phyloP scores from a whole-genome alignment of 352 stramenopile species.

The Phytophthora cajani region DNA sequence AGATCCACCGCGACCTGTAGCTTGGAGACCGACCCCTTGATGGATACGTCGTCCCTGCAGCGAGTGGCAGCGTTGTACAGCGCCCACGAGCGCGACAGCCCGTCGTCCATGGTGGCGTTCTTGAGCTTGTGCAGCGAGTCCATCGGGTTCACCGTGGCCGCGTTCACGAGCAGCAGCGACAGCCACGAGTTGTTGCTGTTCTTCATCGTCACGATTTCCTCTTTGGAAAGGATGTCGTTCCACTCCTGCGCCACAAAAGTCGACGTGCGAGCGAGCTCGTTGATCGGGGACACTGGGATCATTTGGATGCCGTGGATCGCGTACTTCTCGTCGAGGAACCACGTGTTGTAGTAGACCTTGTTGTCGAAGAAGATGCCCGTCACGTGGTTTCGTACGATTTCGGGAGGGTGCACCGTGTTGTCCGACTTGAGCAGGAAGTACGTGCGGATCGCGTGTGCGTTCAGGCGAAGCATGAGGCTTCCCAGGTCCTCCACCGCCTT shows the following conservation, averaged over 20 bases:
- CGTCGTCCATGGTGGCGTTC: constrained; percentile 69
- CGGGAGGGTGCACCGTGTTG: constrained; percentile 69
- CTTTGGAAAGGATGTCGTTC: constrained; percentile 74
- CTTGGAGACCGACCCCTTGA: constrained; percentile 6
- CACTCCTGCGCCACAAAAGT: constrained; percentile 78
- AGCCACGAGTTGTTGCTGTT: constrained; percentile 62
- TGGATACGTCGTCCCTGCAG: constrained; percentile 22
- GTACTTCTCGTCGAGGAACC: constrained; percentile 71
- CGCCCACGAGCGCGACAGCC: constrained; percentile 67
- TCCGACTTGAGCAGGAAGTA: constrained; percentile 73
- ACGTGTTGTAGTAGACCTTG: constrained; percentile 77
- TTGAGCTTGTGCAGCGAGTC: constrained; percentile 53
- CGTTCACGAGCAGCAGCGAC: constrained; percentile 77
- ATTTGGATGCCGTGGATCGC: constrained; percentile 86
- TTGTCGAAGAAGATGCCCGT: constrained; percentile 84
- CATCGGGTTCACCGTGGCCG: constrained; percentile 60
- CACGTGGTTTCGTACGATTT: constrained; percentile 75
- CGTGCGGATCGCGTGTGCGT: constrained; percentile 64
- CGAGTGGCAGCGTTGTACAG: constrained; percentile 74
- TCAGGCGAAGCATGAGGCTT: constrained; percentile 77
- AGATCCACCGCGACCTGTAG: constrained; percentile 19
- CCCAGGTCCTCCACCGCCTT: constrained; percentile 69
- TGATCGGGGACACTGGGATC: constrained; percentile 77
- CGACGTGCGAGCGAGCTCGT: constrained; percentile 64
- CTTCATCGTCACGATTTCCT: constrained; percentile 48